phyloP scores from a whole-genome alignment of 345 rosid genomes.

The Aurinia saxatilis region DNA sequence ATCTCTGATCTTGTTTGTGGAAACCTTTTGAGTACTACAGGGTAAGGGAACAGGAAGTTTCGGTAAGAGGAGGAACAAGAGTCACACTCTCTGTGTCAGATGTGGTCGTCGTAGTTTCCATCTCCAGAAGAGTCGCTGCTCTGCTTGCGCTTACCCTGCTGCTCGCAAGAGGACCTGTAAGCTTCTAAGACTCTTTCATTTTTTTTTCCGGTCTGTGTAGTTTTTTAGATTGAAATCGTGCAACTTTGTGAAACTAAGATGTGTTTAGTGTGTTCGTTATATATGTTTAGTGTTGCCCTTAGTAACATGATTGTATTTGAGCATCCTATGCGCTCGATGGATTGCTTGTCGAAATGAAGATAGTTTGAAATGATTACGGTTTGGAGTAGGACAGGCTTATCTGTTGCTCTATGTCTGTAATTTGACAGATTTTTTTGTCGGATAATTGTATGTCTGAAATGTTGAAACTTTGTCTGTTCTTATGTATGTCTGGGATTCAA shows the following conservation, averaged over 20 bases:
- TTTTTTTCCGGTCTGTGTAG: not conserved
- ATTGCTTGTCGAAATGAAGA: not conserved
- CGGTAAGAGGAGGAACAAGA: constrained; percentile 98
- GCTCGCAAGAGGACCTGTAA: constrained; percentile 96
- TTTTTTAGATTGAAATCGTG: not conserved
- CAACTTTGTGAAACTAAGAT: too few relatives aligned
- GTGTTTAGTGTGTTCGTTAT: not conserved
- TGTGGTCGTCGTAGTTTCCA: constrained; percentile 99
- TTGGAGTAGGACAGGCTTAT: too few relatives aligned
- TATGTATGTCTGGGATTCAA: not conserved
- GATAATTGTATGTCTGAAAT: not conserved
- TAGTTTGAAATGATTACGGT: not conserved
- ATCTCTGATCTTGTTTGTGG: not conserved
- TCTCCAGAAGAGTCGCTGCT: constrained; percentile 96
- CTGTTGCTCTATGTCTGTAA: not conserved
- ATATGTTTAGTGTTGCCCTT: not conserved
- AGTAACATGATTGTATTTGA: not conserved
- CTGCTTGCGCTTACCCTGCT: constrained; percentile 92
- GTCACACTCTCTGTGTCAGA: constrained; percentile 94
- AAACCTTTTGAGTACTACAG: constrained; percentile 33
- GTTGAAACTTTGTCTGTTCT: not conserved
- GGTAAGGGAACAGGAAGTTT: constrained; percentile 98
- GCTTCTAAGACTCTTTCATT: constrained; percentile 40
- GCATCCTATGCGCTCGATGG: not conserved
- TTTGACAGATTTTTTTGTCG: not conserved